phyloP scores from a whole-genome alignment of 805 yeast species.

The Starmerella davenportii region DNA sequence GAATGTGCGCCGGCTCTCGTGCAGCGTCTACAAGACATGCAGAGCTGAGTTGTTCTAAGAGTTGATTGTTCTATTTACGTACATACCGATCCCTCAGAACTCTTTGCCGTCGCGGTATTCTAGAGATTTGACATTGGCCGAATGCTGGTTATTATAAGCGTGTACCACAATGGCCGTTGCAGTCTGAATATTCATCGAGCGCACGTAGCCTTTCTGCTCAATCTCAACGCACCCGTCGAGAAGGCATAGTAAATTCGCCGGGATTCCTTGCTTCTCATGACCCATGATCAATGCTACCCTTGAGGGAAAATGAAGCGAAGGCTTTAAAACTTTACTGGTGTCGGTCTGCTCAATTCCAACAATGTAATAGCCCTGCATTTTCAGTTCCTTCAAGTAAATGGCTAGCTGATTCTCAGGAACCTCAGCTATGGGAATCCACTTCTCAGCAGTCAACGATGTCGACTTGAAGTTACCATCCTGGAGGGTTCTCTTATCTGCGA shows the following conservation, averaged over 20 bases:
- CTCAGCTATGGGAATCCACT: slow-evolving; percentile 86
- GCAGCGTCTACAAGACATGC: background rate
- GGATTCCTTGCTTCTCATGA: slow-evolving; percentile 78
- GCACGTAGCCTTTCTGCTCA: slow-evolving; percentile 75
- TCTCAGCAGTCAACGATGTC: slow-evolving; percentile 88
- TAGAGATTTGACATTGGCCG: no score
- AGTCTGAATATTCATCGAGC: slow-evolving; percentile 94
- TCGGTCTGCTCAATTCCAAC: slow-evolving; percentile 91
- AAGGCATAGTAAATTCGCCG: slow-evolving; percentile 65
- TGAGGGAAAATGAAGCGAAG: slow-evolving; percentile 50
- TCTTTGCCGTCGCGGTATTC: no score
- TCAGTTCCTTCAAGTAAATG: slow-evolving; percentile 40
- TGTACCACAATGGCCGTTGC: slow-evolving; percentile 91
- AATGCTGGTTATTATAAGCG: slow-evolving; percentile 37
- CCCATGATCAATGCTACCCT: slow-evolving; percentile 69
- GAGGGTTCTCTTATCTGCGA: slow-evolving; percentile 50
- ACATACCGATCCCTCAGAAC: no score
- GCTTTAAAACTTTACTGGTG: slow-evolving; percentile 53
- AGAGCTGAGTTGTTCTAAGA: no score
- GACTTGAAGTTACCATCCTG: slow-evolving; percentile 53
- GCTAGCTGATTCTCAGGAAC: slow-evolving; percentile 42
- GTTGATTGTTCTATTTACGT: no score
- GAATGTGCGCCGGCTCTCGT: slow-evolving; percentile 44
- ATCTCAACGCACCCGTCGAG: slow-evolving; percentile 78
- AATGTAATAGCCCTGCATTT: slow-evolving; percentile 61